Percentiles rank a stretch among this genome's conserved stretches.
phyloP scores from a whole-genome alignment of 805 yeast species.

The Yamadazyma laniorum region DNA sequence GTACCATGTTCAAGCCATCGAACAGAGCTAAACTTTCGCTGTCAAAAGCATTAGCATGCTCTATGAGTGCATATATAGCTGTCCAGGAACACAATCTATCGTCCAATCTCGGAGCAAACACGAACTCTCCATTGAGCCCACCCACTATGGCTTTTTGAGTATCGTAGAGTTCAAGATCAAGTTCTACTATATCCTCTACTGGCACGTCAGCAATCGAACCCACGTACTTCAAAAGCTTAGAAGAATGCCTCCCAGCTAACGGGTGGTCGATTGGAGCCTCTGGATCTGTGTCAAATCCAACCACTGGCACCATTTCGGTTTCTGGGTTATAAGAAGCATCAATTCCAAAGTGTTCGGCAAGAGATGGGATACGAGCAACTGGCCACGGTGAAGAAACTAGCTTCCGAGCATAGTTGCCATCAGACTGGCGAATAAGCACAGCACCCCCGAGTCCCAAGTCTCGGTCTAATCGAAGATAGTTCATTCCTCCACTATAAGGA shows the following conservation, averaged over 20 bases:
- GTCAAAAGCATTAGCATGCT: conserved; percentile 18
- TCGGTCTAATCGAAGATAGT: conserved; percentile 74
- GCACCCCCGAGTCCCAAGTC: conserved; percentile 85
- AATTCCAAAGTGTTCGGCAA: conserved; percentile 88
- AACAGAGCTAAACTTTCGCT: conserved; percentile 17
- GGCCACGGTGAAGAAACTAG: conserved; percentile 62
- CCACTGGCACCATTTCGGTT: conserved; percentile 74
- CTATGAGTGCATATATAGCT: conserved; percentile 34
- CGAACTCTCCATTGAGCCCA: conserved; percentile 35
- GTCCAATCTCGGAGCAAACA: conserved; percentile 40
- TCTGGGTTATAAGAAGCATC: conserved; percentile 63
- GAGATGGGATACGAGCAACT: conserved; percentile 76
- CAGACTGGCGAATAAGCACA: conserved; percentile 46
- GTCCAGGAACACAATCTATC: conserved; percentile 42
- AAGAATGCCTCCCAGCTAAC: conserved; percentile 21
- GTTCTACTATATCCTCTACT: conserved; percentile 24
- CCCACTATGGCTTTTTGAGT: conserved; percentile 36
- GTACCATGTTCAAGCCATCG: conserved; percentile 30
- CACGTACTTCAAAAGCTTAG: conserved; percentile 31
- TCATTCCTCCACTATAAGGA: conserved; percentile 74
- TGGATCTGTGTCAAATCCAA: conserved; percentile 45
- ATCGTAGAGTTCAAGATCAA: conserved; percentile 40
- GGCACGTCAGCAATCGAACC: conserved; percentile 21
- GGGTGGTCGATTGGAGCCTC: conserved; percentile 2
- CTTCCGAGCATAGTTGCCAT: conserved; percentile 37